These are phyloP conservation scores for Geotrichum bryndzae DNA, from an alignment of 1,139 yeast species.

Conservation along the genomic window DNA sequence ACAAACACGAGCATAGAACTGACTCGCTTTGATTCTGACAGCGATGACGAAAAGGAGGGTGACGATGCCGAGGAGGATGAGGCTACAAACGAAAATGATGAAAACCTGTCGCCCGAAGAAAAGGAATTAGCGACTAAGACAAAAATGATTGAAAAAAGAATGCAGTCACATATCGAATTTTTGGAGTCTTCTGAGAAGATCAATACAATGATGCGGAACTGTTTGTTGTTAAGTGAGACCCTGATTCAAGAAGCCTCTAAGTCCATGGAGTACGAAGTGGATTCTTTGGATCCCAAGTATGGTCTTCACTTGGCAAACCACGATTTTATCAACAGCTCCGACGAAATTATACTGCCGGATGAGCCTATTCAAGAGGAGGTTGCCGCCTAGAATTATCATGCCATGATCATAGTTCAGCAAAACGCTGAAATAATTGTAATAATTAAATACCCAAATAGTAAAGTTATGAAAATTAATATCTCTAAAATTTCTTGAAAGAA, in stretches of 20 bases:
- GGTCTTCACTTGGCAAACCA: constrained; percentile 14
- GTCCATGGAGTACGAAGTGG: constrained; percentile 23
- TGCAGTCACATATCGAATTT: constrained; percentile 24
- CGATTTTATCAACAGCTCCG: constrained; percentile 10
- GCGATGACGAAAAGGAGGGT: constrained; percentile 14
- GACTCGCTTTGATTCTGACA: constrained; percentile 7
- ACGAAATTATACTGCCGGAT: background rate
- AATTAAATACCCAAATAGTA: background rate
- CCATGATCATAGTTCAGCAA: background rate
- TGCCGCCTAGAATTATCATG: background rate
- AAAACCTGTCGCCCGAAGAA: constrained; percentile 6
- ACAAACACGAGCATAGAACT: background rate
- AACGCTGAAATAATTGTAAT: background rate
- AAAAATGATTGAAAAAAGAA: constrained; percentile 21
- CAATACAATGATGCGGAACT: constrained; percentile 22
- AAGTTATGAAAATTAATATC: background rate
- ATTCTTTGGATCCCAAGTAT: constrained; percentile 22
- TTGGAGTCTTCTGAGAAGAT: constrained; percentile 25
- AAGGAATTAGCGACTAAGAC: constrained; percentile 19
- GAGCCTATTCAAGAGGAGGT: background rate
- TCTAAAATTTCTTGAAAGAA: background rate
- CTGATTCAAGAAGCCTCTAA: constrained; percentile 23
- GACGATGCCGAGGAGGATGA: constrained; percentile 14
- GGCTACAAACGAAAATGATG: constrained; percentile 1
- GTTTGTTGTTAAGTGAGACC: constrained; percentile 23